phyloP scores from a whole-genome alignment of 2,329 filamentous ascomycete genomes.

The Aspergillus versicolor region DNA sequence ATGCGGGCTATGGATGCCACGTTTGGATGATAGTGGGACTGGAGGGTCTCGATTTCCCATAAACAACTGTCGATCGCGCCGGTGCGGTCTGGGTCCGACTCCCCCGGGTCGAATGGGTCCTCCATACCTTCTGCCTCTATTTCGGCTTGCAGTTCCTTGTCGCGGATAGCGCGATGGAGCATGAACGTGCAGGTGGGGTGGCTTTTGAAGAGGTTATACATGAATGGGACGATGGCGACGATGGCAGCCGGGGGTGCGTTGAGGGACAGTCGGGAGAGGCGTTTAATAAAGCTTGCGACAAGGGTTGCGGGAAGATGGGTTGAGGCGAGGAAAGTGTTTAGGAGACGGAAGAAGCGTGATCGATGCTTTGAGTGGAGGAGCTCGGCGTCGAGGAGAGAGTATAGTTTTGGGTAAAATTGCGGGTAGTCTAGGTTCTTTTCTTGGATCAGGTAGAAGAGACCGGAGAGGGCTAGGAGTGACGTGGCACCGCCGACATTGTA shows the following conservation, averaged over 20 bases:
- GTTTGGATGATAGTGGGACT: constrained; percentile 94
- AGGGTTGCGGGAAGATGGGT: constrained; percentile 88
- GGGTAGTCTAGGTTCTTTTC: constrained; percentile 95
- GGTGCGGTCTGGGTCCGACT: constrained; percentile 81
- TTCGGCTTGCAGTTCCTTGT: constrained; percentile 56
- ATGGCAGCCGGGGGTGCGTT: constrained; percentile 86
- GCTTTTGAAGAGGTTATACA: constrained; percentile 88
- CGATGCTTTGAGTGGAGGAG: constrained; percentile 92
- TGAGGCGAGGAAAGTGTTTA: constrained; percentile 87
- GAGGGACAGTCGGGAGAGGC: constrained; percentile 80
- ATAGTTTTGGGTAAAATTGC: constrained; percentile 88
- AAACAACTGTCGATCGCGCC: constrained; percentile 86
- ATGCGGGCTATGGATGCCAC: constrained; percentile 93
- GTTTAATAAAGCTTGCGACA: constrained; percentile 94
- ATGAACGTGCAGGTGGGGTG: constrained; percentile 94
- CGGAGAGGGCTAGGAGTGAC: constrained; percentile 83
- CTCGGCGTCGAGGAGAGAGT: constrained; percentile 82
- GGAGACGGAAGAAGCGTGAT: constrained; percentile 85
- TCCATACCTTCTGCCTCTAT: constrained; percentile 63
- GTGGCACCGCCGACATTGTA: constrained; percentile 84
- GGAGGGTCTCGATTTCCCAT: constrained; percentile 91
- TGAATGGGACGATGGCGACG: constrained; percentile 85
- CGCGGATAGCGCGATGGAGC: constrained; percentile 75
- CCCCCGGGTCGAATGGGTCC: constrained; percentile 75
- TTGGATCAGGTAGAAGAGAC: constrained; percentile 91